Evolutionary conservation across 2,329 filamentous ascomycete genomes (phyloP).

Genomic region (Aspergillus nomiae): DNA sequence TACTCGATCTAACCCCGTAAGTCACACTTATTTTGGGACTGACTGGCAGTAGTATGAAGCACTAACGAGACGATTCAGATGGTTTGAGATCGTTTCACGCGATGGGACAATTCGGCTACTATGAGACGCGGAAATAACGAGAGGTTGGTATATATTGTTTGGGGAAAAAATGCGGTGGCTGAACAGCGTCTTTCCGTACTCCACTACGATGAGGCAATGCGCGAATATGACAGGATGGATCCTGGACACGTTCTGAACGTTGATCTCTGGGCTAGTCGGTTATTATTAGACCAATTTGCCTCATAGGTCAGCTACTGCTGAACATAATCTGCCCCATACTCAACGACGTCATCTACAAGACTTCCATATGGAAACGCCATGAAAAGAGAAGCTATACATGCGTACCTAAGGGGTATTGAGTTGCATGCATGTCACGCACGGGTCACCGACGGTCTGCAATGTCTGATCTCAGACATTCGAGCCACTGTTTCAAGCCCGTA

Average conservation of each 20-base stretch:
- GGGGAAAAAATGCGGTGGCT: slow-evolving; percentile 36
- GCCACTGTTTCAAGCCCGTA: background rate
- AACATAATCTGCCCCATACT: background rate
- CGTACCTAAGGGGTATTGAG: background rate
- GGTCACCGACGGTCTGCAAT: background rate
- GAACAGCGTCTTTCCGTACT: slow-evolving; percentile 27
- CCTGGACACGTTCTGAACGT: background rate
- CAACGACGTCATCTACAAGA: background rate
- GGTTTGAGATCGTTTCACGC: background rate
- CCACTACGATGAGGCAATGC: slow-evolving; percentile 19
- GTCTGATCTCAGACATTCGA: background rate
- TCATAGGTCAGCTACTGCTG: slow-evolving; percentile 1
- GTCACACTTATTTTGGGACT: background rate
- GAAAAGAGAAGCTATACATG: background rate
- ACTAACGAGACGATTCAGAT: background rate
- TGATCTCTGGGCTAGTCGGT: slow-evolving; percentile 1
- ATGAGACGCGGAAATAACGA: slow-evolving; percentile 16
- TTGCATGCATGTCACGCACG: background rate
- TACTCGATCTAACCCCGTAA: background rate
- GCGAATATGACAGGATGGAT: background rate
- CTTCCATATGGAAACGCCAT: background rate
- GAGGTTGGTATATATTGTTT: slow-evolving; percentile 22
- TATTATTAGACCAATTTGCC: slow-evolving; percentile 16
- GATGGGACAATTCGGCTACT: background rate
- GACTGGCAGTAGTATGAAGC: slow-evolving; percentile 1